These are phyloP conservation scores for Brasenia schreberi DNA, from an alignment of 164 flowering plant genomes.

Conservation along the genomic window DNA sequence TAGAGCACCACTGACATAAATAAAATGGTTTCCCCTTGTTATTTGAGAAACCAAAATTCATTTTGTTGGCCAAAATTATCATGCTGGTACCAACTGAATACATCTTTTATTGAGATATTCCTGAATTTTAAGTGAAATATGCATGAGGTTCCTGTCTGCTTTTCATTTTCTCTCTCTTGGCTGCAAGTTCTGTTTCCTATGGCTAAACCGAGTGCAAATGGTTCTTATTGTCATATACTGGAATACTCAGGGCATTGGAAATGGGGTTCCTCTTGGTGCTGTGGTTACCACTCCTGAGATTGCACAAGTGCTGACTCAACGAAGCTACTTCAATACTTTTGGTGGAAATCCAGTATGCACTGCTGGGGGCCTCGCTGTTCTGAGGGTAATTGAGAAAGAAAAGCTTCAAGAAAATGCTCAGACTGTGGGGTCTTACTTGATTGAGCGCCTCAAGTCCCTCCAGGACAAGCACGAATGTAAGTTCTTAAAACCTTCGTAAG, in stretches of 20 bases:
- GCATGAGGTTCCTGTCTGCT: neutral
- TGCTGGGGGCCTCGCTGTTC: constrained; percentile 84
- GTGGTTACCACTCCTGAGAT: constrained; percentile 95
- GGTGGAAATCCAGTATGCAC: constrained; percentile 96
- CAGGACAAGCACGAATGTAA: constrained; percentile 75
- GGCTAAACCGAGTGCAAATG: neutral
- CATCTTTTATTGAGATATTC: too few species aligned
- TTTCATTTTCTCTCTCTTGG: neutral
- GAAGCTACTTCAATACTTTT: constrained; percentile 82
- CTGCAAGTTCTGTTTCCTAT: neutral
- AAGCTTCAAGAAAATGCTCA: constrained; percentile 76
- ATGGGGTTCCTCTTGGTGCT: constrained; percentile 93
- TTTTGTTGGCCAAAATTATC: too few species aligned
- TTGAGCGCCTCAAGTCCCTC: constrained; percentile 50
- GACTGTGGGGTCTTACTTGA: constrained; percentile 66
- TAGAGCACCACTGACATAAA: neutral
- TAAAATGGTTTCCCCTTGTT: neutral
- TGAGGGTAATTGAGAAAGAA: constrained; percentile 74
- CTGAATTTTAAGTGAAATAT: neutral
- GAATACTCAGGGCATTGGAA: constrained; percentile 73
- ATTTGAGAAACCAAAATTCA: neutral
- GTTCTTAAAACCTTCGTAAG: neutral
- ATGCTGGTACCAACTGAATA: too few species aligned
- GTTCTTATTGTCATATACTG: neutral
- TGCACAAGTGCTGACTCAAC: constrained; percentile 64